Base-by-base conservation (phyloP, 2,329 filamentous ascomycete species). In the Stachybotrys elegans region DNA sequence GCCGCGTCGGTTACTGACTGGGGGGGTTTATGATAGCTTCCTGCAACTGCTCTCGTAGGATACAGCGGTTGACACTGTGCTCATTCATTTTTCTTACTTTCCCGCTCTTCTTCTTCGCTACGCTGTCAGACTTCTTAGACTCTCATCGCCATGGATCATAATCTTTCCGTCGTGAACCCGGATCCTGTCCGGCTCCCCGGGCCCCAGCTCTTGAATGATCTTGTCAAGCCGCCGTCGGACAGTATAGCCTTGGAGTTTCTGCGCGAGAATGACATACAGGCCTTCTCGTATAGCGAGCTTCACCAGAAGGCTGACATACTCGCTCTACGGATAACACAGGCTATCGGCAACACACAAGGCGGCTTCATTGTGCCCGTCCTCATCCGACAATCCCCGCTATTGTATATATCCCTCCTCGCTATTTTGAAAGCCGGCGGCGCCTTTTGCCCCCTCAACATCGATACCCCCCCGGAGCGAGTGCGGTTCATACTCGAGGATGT, bases 401-500 rank as follows among this genome's bases (percentile, higher is more conserved):
- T 96, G 20, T 95, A 95, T 62, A 74, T 93, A 45, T 75, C 87
- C 2, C 77, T 88, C 49, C 63, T 95, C 36, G 89, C 84, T 4
- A 79, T 92, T 43, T 70, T 95, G 38, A 90, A 91, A 61, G 82
- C 83, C 12, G 91, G 91, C 6, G 87, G 79, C 27, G 88, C 88
- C 0, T 95, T 95, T 55, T 95, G 90, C 52, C 90, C 91, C 0
- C 68, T 96, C 44, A 85, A 85, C 48, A 73, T 87, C 40, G 90
- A 95, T 62, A 79, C 84, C 0, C 91, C 91, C 0, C 62, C 72
- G 4, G 88, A 95, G 43, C 76, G 91, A 40, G 73, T 95, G 35
- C 78, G 75, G 41, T 95, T 95, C 59, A 91, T 95, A 40, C 65
- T 91, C 14, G 62, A 78, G n/a, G 89, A 96, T 70, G 78, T 94